phyloP scores from a whole-genome alignment of 768 basidiomycete species.

The Suillus tomentosus region DNA sequence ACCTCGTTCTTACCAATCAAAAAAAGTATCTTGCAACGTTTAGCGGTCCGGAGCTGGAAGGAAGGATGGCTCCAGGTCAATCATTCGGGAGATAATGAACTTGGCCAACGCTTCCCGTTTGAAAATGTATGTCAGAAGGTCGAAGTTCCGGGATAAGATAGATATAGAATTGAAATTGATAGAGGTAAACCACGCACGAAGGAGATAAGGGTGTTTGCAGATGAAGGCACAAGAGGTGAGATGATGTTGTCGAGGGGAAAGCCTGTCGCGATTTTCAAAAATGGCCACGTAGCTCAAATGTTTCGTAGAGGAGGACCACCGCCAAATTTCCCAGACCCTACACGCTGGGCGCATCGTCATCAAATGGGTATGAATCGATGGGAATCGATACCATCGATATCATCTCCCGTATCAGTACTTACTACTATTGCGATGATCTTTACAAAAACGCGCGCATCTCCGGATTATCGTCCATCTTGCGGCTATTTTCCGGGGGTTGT shows the following conservation, averaged over 20 bases:
- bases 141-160: slow-evolving; percentile 1
- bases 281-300: not conserved
- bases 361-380: slow-evolving; percentile 2
- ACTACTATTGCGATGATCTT: not conserved
- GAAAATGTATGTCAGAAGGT: not conserved
- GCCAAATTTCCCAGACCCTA: not conserved
- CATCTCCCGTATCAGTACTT: slow-evolving; percentile 1
- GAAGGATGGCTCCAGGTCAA: not conserved
- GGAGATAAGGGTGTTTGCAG: not conserved
- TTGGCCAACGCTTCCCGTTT: not conserved
- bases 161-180: slow-evolving; percentile 3
- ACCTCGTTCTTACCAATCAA: not conserved
- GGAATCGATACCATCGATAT: slow-evolving; percentile 3
- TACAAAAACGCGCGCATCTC: slow-evolving; percentile 1
- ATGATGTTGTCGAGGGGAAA: not conserved
- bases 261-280: not conserved
- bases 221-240: slow-evolving; percentile 1
- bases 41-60: not conserved
- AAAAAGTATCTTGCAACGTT: slow-evolving; percentile 4
- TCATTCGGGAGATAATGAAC: not conserved
- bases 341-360: not conserved
- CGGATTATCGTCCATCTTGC: not conserved
- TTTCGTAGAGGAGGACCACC: not conserved
- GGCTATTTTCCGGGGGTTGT: not conserved
- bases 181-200: not conserved